A percentile compares a stretch with the other conserved stretches of the same genome.
Conservation (phyloP, 257 asterid genomes). For the Osmanthus fragrans region DNA sequence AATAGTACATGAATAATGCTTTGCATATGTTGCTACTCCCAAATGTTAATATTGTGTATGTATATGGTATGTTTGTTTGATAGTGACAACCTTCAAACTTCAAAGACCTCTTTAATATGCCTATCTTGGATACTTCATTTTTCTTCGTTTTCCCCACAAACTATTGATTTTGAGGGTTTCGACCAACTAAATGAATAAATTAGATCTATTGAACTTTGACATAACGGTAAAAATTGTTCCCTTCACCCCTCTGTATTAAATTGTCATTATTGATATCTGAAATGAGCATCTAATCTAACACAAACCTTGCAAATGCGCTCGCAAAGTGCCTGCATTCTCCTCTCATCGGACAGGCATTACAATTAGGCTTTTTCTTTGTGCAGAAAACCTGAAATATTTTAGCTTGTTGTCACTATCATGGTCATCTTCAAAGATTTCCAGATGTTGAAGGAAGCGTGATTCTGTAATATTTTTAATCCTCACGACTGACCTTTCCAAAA, state of each 20-base stretch:
- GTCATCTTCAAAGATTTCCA: not conserved
- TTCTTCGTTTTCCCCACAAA: not conserved
- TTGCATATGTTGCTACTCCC: not conserved
- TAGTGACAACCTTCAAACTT: not conserved
- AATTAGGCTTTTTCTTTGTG: constrained; percentile 53
- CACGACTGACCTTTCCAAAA: constrained; percentile 49
- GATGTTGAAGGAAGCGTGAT: not conserved
- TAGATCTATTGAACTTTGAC: not conserved
- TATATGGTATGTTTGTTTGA: not conserved
- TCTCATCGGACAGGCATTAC: constrained; percentile 61
- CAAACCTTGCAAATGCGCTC: constrained; percentile 60
- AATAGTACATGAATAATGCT: not conserved
- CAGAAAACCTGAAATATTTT: constrained; percentile 46
- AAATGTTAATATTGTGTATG: not conserved
- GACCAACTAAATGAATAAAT: not conserved
- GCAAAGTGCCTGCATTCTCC: constrained; percentile 56
- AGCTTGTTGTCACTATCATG: not conserved
- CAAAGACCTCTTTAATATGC: not conserved
- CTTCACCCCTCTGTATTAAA: not conserved
- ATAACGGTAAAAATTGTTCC: not conserved
- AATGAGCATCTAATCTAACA: not conserved
- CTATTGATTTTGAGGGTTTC: not conserved
- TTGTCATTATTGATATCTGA: not conserved
- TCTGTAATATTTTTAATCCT: not conserved
- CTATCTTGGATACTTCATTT: not conserved